Evolutionary conservation across 495 filamentous ascomycete species (phyloP), one percentile per base, ranked within the genome.

Genomic region (Neurospora intermedia): DNA sequence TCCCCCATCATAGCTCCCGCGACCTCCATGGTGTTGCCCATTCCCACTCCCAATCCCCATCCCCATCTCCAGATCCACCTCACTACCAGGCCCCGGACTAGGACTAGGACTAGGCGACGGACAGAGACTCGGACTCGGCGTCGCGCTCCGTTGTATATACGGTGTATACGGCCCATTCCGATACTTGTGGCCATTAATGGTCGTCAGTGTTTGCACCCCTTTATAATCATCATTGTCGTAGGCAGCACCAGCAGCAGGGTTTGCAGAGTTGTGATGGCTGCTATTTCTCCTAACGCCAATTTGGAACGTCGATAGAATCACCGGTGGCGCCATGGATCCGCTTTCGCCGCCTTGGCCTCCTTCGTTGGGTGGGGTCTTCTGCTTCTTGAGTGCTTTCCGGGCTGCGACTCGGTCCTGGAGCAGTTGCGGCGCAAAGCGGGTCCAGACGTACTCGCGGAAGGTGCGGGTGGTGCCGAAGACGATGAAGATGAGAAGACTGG

Each of bases 391-490:
- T 35, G 54, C 54, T 7, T 66, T 66, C 13, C 15, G 16, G 0
- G 35, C 35, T 6, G 54, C 74, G n/a, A 71, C 31, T 43, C 43
- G 74, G 13, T 71, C 72, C 16, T 72, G 73, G 15, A 73, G 4
- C 16, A 4, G 5, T 42, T 72, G 69, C 3, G 78, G 77, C 9
- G 72, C 70, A 18, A 78, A 71, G 11, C 69, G 15, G 6, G 13
- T 41, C 70, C 71, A 74, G 72, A 73, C 69, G 72, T 79, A 74
- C 18, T 80, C 75, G 27, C 81, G 76, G 40, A 84, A 82, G 35
- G 74, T 81, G 3, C 80, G 75, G 6, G 82, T 85, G 9, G 83
- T 84, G 13, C 83, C 83, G 69, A 84, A 85, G 10, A 84, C 82
- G 43, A 85, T 42, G 43, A 83, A 84, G 1, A 77, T 75, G 0